Conservation (phyloP, 495 filamentous ascomycete genomes). For the Achaetomiella virescens region DNA sequence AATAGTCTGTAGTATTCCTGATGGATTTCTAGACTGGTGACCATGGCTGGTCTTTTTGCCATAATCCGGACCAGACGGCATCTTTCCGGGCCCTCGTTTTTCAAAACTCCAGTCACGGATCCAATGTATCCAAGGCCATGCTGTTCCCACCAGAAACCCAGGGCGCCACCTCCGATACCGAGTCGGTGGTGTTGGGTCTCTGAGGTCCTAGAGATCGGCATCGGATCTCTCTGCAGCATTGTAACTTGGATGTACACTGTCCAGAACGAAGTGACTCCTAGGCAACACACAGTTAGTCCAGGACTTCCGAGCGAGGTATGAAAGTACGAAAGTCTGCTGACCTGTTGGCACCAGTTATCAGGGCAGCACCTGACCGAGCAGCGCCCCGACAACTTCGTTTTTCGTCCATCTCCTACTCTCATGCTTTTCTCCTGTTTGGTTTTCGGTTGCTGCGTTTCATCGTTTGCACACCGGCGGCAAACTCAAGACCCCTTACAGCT, state of each 20-base stretch:
- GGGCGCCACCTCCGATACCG: neutral
- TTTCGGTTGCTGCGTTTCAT: conserved; percentile 42
- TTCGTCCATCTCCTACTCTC: conserved; percentile 30
- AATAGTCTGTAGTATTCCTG: neutral
- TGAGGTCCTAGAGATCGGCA: conserved; percentile 19
- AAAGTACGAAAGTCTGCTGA: conserved; percentile 4
- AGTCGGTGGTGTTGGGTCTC: neutral
- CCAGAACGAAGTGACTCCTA: conserved; percentile 9
- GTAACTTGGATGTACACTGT: conserved; percentile 24
- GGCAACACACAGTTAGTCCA: conserved; percentile 13
- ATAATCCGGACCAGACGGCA: neutral
- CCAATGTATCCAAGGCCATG: conserved; percentile 17
- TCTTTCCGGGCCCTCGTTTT: neutral
- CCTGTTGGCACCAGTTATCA: neutral
- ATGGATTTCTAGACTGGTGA: neutral
- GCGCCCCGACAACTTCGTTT: conserved; percentile 13
- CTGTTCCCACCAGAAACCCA: conserved; percentile 1
- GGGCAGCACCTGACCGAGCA: neutral
- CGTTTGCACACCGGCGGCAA: conserved; percentile 37
- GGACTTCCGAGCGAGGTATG: neutral
- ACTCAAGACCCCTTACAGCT: conserved; percentile 36
- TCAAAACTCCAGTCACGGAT: neutral
- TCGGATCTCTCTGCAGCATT: conserved; percentile 18
- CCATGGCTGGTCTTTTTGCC: neutral
- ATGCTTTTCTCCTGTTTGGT: conserved; percentile 41